These are phyloP conservation scores for Scedosporium minutisporum DNA, from an alignment of 2,329 filamentous ascomycete genomes.

Conservation along the genomic window DNA sequence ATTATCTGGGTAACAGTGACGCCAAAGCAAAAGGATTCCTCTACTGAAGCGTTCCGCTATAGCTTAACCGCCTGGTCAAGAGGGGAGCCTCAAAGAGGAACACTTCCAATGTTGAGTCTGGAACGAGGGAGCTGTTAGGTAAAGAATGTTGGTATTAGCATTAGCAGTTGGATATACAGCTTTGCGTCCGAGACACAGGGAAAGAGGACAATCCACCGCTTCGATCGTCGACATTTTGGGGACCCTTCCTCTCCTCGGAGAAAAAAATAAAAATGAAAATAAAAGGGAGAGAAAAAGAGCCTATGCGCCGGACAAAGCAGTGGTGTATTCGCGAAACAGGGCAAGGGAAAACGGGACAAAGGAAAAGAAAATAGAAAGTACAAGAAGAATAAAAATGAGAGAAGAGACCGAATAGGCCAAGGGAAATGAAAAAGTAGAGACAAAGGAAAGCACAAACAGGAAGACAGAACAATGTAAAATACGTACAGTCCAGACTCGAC, in stretches of 20 bases:
- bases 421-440: not conserved
- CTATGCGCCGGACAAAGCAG: not conserved
- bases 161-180: slow-evolving; percentile 5
- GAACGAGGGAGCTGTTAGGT: not conserved
- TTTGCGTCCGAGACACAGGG: not conserved
- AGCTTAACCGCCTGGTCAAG: not conserved
- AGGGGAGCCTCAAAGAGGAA: not conserved
- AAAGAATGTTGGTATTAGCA: not conserved
- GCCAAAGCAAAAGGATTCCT: no score
- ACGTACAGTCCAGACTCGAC: slow-evolving; percentile 6
- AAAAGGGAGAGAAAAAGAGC: not conserved
- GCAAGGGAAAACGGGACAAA: not conserved
- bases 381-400: not conserved
- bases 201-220: not conserved
- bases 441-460: not conserved
- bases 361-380: not conserved
- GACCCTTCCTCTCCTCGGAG: not conserved
- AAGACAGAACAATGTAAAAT: slow-evolving; percentile 1
- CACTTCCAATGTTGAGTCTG: not conserved
- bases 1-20: no score
- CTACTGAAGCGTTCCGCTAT: no score
- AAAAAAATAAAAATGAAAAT: not conserved
- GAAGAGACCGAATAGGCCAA: not conserved
- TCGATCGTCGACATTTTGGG: not conserved
- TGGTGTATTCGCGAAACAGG: not conserved